A percentile compares a stretch with the other conserved stretches of the same genome.
Evolutionary conservation across 495 filamentous ascomycete genomes (phyloP).

Genomic region (Tuber borchii): DNA sequence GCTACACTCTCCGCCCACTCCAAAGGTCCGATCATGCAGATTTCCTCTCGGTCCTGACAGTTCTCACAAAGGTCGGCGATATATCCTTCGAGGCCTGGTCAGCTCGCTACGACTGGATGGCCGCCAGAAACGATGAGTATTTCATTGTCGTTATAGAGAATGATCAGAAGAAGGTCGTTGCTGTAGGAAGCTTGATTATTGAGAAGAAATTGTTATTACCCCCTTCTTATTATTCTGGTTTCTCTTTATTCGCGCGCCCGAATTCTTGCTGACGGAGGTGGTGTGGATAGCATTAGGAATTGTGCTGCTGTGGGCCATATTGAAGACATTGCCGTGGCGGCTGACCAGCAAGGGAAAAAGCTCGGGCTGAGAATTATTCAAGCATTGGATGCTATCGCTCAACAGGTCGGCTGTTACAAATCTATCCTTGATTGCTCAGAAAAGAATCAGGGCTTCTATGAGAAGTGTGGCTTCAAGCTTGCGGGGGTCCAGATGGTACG

Average conservation of each 20-base stretch:
- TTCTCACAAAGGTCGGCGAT: slow-evolving; percentile 88
- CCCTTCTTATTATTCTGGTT: background rate
- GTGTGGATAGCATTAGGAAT: slow-evolving; percentile 56
- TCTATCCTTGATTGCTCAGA: slow-evolving; percentile 70
- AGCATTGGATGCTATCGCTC: slow-evolving; percentile 63
- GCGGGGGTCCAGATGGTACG: slow-evolving; percentile 85
- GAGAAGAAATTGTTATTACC: slow-evolving; percentile 68
- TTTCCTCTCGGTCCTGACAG: slow-evolving; percentile 84
- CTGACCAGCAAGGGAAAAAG: slow-evolving; percentile 94
- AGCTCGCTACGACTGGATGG: slow-evolving; percentile 78
- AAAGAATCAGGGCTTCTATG: slow-evolving; percentile 93
- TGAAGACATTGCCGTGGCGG: slow-evolving; percentile 92
- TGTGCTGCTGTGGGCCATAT: slow-evolving; percentile 85
- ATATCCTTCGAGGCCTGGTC: slow-evolving; percentile 68
- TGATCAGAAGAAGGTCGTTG: slow-evolving; percentile 60
- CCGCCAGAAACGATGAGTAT: slow-evolving; percentile 68
- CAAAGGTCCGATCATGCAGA: slow-evolving; percentile 70
- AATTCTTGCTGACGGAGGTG: background rate
- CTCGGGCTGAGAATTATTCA: slow-evolving; percentile 87
- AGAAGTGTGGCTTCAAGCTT: slow-evolving; percentile 93
- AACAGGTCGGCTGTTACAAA: slow-evolving; percentile 43
- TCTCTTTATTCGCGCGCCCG: background rate
- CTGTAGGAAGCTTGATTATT: slow-evolving; percentile 78
- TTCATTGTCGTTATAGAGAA: slow-evolving; percentile 80
- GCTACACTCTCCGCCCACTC: slow-evolving; percentile 77